A percentile compares a stretch with the other conserved stretches of the same genome.
These are phyloP conservation scores for Datisca glomerata DNA, from an alignment of 306 rosid genomes.

Conservation along the genomic window DNA sequence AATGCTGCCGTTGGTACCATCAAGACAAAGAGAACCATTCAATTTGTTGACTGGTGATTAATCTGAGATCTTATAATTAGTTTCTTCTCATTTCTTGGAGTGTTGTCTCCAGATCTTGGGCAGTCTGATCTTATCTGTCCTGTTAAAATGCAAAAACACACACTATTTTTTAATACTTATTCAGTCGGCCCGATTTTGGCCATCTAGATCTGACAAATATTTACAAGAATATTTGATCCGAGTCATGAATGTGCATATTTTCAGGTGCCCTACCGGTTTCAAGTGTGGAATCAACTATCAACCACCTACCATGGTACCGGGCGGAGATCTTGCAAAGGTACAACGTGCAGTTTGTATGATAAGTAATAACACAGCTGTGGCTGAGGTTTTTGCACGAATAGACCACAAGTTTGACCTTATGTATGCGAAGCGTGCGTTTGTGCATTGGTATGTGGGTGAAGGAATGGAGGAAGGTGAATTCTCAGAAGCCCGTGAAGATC, in stretches of 20 bases:
- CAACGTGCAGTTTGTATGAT: conserved; percentile 65
- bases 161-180: too few relatives aligned
- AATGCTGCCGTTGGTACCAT: conserved; percentile 49
- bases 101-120: too few relatives aligned
- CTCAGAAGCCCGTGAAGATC: conserved; percentile 74
- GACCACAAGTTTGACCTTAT: conserved; percentile 65
- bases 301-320: conserved; percentile 65
- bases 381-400: conserved; percentile 55
- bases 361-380: conserved; percentile 63
- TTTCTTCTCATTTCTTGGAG: too few relatives aligned
- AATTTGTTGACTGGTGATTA: conserved; percentile 76
- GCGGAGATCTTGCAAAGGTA: conserved; percentile 71
- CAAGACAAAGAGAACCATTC: conserved; percentile 59
- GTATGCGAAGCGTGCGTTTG: conserved; percentile 68
- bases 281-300: conserved; percentile 78
- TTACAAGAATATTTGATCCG: too few relatives aligned
- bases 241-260: too few relatives aligned
- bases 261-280: conserved; percentile 83
- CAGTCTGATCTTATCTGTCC: too few relatives aligned
- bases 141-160: too few relatives aligned
- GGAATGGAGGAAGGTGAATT: conserved; percentile 90
- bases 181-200: too few relatives aligned
- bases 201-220: too few relatives aligned
- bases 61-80: too few relatives aligned
- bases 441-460: conserved; percentile 77